phyloP scores from a whole-genome alignment of 306 rosid species.

The Pachyrhizus erosus region DNA sequence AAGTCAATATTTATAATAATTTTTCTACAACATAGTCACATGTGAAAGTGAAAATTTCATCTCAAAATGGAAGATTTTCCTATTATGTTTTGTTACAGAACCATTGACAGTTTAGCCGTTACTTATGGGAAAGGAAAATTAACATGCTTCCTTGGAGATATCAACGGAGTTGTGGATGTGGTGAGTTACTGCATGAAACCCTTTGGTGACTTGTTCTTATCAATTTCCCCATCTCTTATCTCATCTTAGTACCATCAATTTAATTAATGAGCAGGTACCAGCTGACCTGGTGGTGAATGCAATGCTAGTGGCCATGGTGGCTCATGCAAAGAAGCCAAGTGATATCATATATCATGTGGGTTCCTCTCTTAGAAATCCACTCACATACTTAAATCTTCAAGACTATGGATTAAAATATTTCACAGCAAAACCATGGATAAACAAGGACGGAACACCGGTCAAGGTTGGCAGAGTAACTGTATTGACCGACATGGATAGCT shows the following conservation, averaged over 20 bases:
- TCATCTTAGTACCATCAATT: neutral
- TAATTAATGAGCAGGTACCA: conserved; percentile 59
- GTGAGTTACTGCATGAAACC: conserved; percentile 52
- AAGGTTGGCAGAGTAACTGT: conserved; percentile 59
- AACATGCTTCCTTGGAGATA: conserved; percentile 64
- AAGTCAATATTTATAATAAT: too few relatives aligned
- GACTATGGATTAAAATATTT: conserved; percentile 61
- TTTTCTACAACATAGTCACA: neutral
- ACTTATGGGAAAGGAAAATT: conserved; percentile 84
- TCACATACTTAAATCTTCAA: conserved; percentile 47
- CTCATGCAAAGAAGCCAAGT: conserved; percentile 58
- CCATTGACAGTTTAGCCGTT: conserved; percentile 73
- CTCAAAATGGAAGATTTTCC: neutral
- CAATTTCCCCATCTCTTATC: neutral
- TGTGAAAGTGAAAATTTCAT: neutral
- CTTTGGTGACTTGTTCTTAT: neutral
- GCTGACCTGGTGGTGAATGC: conserved; percentile 91
- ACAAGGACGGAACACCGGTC: conserved; percentile 66
- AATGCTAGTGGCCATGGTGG: conserved; percentile 64
- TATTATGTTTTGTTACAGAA: conserved; percentile 53
- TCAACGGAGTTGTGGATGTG: conserved; percentile 54
- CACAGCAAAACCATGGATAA: conserved; percentile 70
- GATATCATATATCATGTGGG: conserved; percentile 69
- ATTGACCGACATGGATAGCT: conserved; percentile 65
- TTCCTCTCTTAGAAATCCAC: conserved; percentile 63